Base-by-base conservation (phyloP, 192 early-diverging fungal species). In the Phlyctochytrium arcticum region DNA sequence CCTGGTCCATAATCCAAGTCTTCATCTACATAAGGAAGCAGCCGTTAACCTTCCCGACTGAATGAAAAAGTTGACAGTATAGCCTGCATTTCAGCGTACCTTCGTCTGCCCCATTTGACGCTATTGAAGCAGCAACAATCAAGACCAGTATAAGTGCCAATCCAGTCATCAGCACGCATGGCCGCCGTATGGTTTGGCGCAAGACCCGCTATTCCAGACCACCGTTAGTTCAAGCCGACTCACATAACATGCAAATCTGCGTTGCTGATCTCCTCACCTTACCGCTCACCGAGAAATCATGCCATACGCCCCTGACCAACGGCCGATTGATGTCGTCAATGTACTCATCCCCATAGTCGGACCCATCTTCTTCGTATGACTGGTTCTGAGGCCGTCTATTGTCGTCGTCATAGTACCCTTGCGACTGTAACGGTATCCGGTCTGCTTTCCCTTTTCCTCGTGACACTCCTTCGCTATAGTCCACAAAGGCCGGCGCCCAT, bases 261-360 rank as follows among this genome's bases (percentile, higher is more conserved):
- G 50, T 15, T 21, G 15, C 50, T 63, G n/a, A n/a, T n/a, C n/a
- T n/a, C n/a, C n/a, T n/a, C n/a, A n/a, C n/a, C n/a, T n/a, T n/a
- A n/a, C n/a, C n/a, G 73, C 97, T 99, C 98, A 96, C 98, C 0
- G 95, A 96, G 34, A 95, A 98, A 70, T 99, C 98, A 77, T 99
- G 98, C 44, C 96, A 78, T 10, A 97, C 79, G 71, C 98, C 98
- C 46, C 85, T 64, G 21, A 79, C 74, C 30, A 99, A 60, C 64
- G 90, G 69, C 4, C 81, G 72, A n/a, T 92, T 79, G 2, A 90
- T 71, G 68, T 90, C 94, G 7, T 31, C 50, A 27, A 94, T 63
- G 72, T 99, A 96, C 23, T 77, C 72, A 32, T 85, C 74, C 93
- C 93, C 48, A 21, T 53, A 53, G 15, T 63, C 48, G 4, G 23